phyloP scores from a whole-genome alignment of 257 asterid genomes.

The Penstemon barbatus region DNA sequence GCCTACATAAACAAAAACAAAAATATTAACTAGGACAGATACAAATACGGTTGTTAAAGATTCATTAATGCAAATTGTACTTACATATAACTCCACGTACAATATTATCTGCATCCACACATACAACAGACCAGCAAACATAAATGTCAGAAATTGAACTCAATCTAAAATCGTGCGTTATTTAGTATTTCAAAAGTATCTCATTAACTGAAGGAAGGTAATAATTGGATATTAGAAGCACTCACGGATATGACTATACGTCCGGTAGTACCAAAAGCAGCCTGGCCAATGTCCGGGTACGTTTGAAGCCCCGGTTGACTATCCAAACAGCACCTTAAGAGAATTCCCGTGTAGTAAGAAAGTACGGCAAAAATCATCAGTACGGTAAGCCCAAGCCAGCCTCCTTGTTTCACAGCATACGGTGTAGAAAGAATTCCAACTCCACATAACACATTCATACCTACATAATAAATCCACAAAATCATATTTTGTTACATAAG shows the following conservation, averaged over 20 bases:
- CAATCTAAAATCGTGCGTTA: neutral
- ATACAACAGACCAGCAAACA: conserved; percentile 16
- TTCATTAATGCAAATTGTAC: conserved; percentile 32
- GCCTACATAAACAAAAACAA: conserved; percentile 48
- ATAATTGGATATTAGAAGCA: conserved; percentile 10
- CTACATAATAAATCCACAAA: conserved; percentile 39
- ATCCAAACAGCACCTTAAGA: conserved; percentile 77
- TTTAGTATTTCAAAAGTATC: neutral
- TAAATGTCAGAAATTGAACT: conserved; percentile 24
- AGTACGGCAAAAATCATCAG: conserved; percentile 66
- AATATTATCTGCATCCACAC: conserved; percentile 70
- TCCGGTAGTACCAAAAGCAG: conserved; percentile 87
- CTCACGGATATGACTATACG: conserved; percentile 84
- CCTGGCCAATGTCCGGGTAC: conserved; percentile 97
- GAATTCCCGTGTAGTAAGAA: conserved; percentile 91
- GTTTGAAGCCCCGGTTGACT: conserved; percentile 96
- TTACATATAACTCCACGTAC: conserved; percentile 90
- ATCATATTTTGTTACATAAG: neutral
- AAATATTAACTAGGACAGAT: neutral
- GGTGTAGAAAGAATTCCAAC: conserved; percentile 99
- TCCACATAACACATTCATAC: conserved; percentile 91
- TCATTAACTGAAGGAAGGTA: neutral
- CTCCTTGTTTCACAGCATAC: conserved; percentile 91
- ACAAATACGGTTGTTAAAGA: too few species aligned
- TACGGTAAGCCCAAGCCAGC: conserved; percentile 88